Percentiles rank a stretch among this genome's conserved stretches.
Evolutionary conservation across 2,329 filamentous ascomycete species (phyloP).

Genomic region (Chaetomiaceae sp.): DNA sequence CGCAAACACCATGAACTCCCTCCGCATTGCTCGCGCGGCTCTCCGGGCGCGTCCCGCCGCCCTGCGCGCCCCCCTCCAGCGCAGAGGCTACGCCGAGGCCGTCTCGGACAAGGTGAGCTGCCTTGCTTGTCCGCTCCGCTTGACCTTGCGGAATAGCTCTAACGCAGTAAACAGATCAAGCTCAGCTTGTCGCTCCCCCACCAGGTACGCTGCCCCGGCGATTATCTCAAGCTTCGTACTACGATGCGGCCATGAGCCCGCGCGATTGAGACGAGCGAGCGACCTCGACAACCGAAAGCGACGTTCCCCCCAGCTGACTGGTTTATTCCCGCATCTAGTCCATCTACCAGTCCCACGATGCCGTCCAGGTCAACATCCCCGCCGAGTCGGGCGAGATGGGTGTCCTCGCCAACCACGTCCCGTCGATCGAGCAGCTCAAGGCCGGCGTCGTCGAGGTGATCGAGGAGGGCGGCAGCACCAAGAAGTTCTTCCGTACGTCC

Average conservation of each 20-base stretch:
- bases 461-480: slow-evolving; percentile 82
- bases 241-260: slow-evolving; percentile 16
- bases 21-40: slow-evolving; percentile 87
- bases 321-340: slow-evolving; percentile 60
- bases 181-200: slow-evolving; percentile 96
- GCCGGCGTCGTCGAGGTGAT: slow-evolving; percentile 92
- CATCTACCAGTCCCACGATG: slow-evolving; percentile 63
- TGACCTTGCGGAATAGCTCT: slow-evolving; percentile 2
- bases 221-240: background rate
- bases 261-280: too few relatives aligned
- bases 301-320: slow-evolving; percentile 22
- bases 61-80: slow-evolving; percentile 71
- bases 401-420: slow-evolving; percentile 98
- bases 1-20: slow-evolving; percentile 77
- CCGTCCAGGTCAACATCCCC: slow-evolving; percentile 96
- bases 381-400: slow-evolving; percentile 99
- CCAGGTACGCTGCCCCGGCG: slow-evolving; percentile 70
- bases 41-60: slow-evolving; percentile 76
- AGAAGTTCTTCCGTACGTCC: slow-evolving; percentile 96
- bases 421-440: slow-evolving; percentile 98
- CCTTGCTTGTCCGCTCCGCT: background rate
- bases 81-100: slow-evolving; percentile 87
- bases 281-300: slow-evolving; percentile 8
- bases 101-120: slow-evolving; percentile 68
- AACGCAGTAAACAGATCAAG: slow-evolving; percentile 65